A percentile compares a stretch with the other conserved stretches of the same genome.
Conservation (phyloP, 345 rosid genomes). For the Camelina hispida region DNA sequence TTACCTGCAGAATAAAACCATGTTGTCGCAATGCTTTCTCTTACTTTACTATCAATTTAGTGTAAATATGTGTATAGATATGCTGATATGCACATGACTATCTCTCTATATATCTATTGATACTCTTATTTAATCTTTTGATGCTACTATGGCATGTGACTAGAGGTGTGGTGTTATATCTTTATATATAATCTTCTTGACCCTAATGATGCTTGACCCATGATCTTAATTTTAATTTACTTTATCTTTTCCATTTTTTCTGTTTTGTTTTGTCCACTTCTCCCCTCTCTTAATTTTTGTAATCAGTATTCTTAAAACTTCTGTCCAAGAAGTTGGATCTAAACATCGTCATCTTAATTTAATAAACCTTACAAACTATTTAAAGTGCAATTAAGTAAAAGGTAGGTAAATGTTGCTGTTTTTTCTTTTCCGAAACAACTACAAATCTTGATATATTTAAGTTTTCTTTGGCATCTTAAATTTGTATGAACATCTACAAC, state of each 20-base stretch:
- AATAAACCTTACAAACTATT: constrained; percentile 1
- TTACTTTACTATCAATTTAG: constrained; percentile 21
- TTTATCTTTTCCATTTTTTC: constrained; percentile 5
- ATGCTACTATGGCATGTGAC: constrained; percentile 45
- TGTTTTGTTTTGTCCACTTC: constrained; percentile 29
- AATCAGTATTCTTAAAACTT: background rate
- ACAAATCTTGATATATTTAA: background rate
- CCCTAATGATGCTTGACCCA: constrained; percentile 48
- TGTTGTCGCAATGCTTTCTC: constrained; percentile 41
- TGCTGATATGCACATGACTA: constrained; percentile 31
- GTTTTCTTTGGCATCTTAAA: background rate
- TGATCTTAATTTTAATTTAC: constrained; percentile 39
- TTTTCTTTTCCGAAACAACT: background rate
- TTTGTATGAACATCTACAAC: background rate
- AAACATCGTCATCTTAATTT: constrained; percentile 7
- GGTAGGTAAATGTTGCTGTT: background rate
- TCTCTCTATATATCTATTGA: constrained; percentile 15
- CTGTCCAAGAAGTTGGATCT: constrained; percentile 23
- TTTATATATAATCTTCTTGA: constrained; percentile 36
- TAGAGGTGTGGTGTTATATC: constrained; percentile 43
- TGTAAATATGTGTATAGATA: constrained; percentile 13
- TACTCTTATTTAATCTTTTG: constrained; percentile 28
- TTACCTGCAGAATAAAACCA: constrained; percentile 38
- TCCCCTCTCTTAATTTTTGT: constrained; percentile 20
- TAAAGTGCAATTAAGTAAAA: background rate